Conservation (phyloP, 1,139 yeast species). For the Casaregolazyma lundiana region DNA sequence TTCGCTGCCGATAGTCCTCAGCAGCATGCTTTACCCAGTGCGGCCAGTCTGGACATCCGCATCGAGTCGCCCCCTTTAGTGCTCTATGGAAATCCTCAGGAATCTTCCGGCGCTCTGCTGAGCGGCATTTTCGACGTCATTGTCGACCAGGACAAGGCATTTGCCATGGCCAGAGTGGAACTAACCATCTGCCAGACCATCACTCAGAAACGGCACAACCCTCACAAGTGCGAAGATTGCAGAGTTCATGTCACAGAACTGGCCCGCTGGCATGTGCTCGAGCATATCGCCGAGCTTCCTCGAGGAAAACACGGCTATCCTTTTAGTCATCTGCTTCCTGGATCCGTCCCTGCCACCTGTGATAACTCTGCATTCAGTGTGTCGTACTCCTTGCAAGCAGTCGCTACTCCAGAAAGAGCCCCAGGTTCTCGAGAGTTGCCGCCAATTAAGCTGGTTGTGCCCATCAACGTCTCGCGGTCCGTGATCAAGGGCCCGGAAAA, state of each 20-base stretch:
- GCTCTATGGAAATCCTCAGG: conserved; percentile 71
- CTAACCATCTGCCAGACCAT: conserved; percentile 68
- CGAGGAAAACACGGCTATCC: conserved; percentile 81
- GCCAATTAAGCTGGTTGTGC: conserved; percentile 28
- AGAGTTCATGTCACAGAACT: conserved; percentile 50
- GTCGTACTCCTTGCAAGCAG: conserved; percentile 70
- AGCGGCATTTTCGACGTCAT: conserved; percentile 57
- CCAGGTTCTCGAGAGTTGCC: neutral
- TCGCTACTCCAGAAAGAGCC: conserved; percentile 42
- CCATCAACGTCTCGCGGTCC: conserved; percentile 73
- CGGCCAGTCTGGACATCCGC: conserved; percentile 47
- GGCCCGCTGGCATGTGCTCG: conserved; percentile 85
- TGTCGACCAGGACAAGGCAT: conserved; percentile 26
- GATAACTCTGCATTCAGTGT: conserved; percentile 52
- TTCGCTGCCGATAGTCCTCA: no score
- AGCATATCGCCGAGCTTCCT: conserved; percentile 48
- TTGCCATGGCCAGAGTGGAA: conserved; percentile 52
- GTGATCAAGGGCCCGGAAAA: conserved; percentile 78
- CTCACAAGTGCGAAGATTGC: conserved; percentile 42
- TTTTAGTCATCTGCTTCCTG: conserved; percentile 87
- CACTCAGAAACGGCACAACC: conserved; percentile 22
- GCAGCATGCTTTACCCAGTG: no score
- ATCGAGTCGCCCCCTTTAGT: conserved; percentile 90
- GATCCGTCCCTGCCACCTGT: conserved; percentile 81
- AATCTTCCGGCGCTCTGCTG: conserved; percentile 80